Evolutionary conservation across 306 rosid species (phyloP), one percentile per base, ranked within the genome.

Genomic region (Vigna radiata): DNA sequence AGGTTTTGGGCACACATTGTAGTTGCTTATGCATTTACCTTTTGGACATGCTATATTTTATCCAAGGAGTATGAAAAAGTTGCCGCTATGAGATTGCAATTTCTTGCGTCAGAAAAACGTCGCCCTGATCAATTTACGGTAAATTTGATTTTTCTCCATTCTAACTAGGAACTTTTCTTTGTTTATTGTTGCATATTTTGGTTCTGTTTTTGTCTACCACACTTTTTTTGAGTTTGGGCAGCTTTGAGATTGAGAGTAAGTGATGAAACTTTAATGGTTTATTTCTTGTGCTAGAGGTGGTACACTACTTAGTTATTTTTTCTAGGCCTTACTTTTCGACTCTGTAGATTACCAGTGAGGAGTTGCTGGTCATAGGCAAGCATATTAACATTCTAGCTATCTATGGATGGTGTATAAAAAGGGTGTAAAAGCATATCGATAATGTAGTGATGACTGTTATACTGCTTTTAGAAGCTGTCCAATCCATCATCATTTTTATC

Each of bases 71-170:
- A 95, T 85, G 97, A 70, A 70, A 89, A 27, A 66, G 82, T 95
- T 54, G 89, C 99, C 76, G 18, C 72, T 2, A 85, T 92, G 99
- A 87, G 99, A 82, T 82, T 95, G 84, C 89, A 92, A 25, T 95
- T 95, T 88, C 89, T 91, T 85, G 94, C 96, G 49, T 31, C 90
- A 29, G 91, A 83, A 81, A 89, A 72, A 70, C 99, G 99, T 13
- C 94, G 91, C 36, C 90, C 99, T 2, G 94, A 95, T 86, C 99
- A 95, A 81, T 95, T 89, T 77, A 80, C 99, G 69, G 97, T 95
- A 73, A 88, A 81, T 68, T 56, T 78, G 43, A 75, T 52, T 73
- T 55, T 56, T 71, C 68, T 56, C 44, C 15, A 29, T 79, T 69
- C 25, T 53, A 50, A 14, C 41, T 27, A 70, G 83, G 69, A 55